Conservation (phyloP, 139 green algal species). For the Nannochloris sp. region DNA sequence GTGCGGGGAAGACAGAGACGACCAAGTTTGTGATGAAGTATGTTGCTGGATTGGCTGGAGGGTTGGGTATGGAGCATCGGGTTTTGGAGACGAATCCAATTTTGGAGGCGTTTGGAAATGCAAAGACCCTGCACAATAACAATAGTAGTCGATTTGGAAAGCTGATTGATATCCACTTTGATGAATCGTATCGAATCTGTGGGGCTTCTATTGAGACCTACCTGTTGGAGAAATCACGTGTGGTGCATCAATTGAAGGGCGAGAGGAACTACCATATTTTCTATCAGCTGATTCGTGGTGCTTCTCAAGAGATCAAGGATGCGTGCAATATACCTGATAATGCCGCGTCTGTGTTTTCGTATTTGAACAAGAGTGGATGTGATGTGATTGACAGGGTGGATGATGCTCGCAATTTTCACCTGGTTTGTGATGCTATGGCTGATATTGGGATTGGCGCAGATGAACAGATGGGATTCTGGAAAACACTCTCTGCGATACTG, state of each 20-base stretch:
- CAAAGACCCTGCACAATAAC: conserved; percentile 91
- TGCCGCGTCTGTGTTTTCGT: conserved; percentile 36
- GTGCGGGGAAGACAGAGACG: conserved; percentile 90
- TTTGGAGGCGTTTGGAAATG: conserved; percentile 93
- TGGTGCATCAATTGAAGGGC: conserved; percentile 39
- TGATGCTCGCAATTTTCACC: conserved; percentile 56
- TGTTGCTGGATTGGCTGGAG: conserved; percentile 65
- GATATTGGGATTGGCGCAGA: conserved; percentile 66
- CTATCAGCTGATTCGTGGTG: conserved; percentile 81
- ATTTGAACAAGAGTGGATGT: conserved; percentile 46
- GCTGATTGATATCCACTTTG: conserved; percentile 82
- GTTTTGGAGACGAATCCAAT: conserved; percentile 84
- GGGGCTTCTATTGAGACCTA: conserved; percentile 79
- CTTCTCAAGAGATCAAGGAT: conserved; percentile 32
- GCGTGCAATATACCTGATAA: conserved; percentile 5
- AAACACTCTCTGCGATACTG: conserved; percentile 62
- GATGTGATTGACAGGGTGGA: conserved; percentile 59
- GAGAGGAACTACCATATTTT: conserved; percentile 92
- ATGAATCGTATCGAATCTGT: conserved; percentile 48
- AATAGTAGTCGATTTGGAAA: conserved; percentile 90
- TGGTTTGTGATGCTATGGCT: conserved; percentile 62
- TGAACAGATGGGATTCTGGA: conserved; percentile 49
- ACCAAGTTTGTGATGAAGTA: conserved; percentile 93
- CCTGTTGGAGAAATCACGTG: conserved; percentile 78
- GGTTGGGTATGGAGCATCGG: conserved; percentile 44